phyloP scores from a whole-genome alignment of 768 basidiomycete species.

The Lactarius tabidus region DNA sequence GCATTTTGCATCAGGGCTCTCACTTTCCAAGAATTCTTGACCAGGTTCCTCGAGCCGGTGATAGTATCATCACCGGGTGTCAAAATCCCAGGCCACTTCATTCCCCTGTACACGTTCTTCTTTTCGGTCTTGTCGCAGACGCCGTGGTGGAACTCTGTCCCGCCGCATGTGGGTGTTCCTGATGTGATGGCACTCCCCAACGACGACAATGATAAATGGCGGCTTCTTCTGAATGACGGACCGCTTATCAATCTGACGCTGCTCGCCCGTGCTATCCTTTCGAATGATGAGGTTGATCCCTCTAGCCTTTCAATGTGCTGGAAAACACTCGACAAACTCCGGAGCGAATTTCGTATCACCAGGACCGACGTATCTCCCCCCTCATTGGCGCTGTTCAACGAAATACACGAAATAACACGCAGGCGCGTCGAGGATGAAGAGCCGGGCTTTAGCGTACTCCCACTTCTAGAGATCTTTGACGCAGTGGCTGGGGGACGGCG shows the following conservation, averaged over 20 bases:
- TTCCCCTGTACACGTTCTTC: conserved; percentile 1
- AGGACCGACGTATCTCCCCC: background rate
- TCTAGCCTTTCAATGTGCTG: conserved; percentile 9
- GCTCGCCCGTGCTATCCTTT: background rate
- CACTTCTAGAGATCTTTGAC: background rate
- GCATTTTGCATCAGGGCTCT: too few species aligned
- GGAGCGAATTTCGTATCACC: background rate
- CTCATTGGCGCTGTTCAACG: background rate
- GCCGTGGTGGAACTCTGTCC: too few species aligned
- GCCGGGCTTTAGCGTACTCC: background rate
- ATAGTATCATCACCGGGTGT: too few species aligned
- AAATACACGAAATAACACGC: background rate
- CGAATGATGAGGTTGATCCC: background rate
- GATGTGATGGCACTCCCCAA: background rate
- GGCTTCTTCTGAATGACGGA: background rate
- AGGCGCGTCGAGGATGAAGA: background rate
- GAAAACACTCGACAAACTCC: conserved; percentile 10
- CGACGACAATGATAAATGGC: background rate
- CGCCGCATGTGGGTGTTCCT: too few species aligned
- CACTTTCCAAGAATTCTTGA: background rate
- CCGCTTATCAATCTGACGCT: conserved; percentile 9
- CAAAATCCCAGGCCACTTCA: background rate
- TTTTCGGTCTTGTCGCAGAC: background rate
- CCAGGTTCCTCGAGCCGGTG: background rate
- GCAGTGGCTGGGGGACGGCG: background rate